phyloP scores from a whole-genome alignment of 257 asterid species.

The Nicotiana paniculata region DNA sequence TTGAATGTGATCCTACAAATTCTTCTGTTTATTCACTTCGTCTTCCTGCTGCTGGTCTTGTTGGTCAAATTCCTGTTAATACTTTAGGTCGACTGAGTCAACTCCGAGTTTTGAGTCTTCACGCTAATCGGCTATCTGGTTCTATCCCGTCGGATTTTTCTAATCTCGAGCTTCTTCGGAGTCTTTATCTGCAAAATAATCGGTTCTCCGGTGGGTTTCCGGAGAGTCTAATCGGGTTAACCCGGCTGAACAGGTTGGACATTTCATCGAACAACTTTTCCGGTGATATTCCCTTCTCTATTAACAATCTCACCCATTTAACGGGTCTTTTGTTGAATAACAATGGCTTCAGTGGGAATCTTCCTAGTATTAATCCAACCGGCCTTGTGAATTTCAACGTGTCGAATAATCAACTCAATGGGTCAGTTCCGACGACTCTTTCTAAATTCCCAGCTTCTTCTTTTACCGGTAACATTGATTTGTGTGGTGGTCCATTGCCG shows the following conservation, averaged over 20 bases:
- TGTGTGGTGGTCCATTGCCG: slow-evolving; percentile 80
- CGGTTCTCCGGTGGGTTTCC: slow-evolving; percentile 67
- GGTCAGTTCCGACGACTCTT: slow-evolving; percentile 71
- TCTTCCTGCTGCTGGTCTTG: slow-evolving; percentile 84
- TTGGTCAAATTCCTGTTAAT: slow-evolving; percentile 64
- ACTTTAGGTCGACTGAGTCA: slow-evolving; percentile 57
- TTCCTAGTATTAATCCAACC: slow-evolving; percentile 67
- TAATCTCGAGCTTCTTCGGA: slow-evolving; percentile 55
- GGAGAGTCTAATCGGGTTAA: slow-evolving; percentile 41
- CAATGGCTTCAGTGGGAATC: slow-evolving; percentile 57
- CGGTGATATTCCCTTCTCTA: slow-evolving; percentile 71
- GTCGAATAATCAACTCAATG: slow-evolving; percentile 66
- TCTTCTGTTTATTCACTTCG: slow-evolving; percentile 55
- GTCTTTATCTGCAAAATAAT: slow-evolving; percentile 65
- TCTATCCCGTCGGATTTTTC: slow-evolving; percentile 66
- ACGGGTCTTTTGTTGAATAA: slow-evolving; percentile 61
- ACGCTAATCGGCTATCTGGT: slow-evolving; percentile 70
- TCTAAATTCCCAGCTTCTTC: slow-evolving; percentile 52
- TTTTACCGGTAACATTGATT: slow-evolving; percentile 56
- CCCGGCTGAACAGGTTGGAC: slow-evolving; percentile 67
- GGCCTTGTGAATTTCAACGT: slow-evolving; percentile 45
- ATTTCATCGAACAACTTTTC: slow-evolving; percentile 65
- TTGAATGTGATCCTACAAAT: slow-evolving; percentile 52
- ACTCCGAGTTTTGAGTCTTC: slow-evolving; percentile 86
- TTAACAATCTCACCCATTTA: slow-evolving; percentile 60